Percentiles rank a stretch among this genome's conserved stretches.
phyloP scores from a whole-genome alignment of 495 filamentous ascomycete species.

The Annulohypoxylon bovei region DNA sequence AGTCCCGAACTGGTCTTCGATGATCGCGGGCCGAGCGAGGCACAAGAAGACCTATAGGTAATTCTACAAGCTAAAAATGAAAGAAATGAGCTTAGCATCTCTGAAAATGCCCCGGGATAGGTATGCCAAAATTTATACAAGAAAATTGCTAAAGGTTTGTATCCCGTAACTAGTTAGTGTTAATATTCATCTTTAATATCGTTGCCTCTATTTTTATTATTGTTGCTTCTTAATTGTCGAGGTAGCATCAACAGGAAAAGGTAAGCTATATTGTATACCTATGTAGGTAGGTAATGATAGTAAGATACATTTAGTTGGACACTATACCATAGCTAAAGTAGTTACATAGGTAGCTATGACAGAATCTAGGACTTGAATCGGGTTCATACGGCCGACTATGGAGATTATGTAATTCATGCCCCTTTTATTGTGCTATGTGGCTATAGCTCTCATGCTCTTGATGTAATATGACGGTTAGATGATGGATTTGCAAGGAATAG shows the following conservation, averaged over 20 bases:
- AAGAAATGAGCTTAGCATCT: background rate
- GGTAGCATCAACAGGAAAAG: no score
- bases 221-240: no score
- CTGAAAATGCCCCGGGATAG: no score
- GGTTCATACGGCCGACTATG: background rate
- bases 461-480: constrained; percentile 24
- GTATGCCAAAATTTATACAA: no score
- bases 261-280: no score
- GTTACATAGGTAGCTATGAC: background rate
- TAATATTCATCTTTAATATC: no score
- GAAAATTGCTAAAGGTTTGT: no score
- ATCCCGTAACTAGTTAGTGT: no score
- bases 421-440: background rate
- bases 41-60: background rate
- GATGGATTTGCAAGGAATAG: background rate
- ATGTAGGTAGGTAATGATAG: no score
- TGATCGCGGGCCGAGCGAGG: constrained; percentile 10
- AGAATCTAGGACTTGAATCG: background rate
- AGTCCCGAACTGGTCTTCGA: background rate
- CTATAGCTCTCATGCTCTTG: background rate
- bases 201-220: no score
- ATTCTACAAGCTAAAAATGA: constrained; percentile 1
- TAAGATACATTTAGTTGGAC: background rate
- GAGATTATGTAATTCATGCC: background rate
- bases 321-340: background rate